These are phyloP conservation scores for Thielaviopsis punctulata DNA, from an alignment of 2,329 filamentous ascomycete genomes.

Conservation along the genomic window DNA sequence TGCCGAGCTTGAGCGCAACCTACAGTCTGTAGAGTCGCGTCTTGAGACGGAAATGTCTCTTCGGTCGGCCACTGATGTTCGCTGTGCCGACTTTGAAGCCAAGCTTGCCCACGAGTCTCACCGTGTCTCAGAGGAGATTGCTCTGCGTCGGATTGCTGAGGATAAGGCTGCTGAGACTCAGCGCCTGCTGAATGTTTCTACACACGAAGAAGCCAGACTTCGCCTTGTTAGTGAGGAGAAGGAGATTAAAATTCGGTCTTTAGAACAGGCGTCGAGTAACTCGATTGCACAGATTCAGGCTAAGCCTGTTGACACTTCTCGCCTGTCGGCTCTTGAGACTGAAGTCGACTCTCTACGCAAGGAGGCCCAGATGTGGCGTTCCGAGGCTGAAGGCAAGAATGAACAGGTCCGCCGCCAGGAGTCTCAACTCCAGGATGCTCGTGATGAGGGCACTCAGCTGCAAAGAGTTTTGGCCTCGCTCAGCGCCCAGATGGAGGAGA, in stretches of 20 bases:
- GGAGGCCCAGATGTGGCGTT: slow-evolving; percentile 42
- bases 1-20: slow-evolving; percentile 35
- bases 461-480: slow-evolving; percentile 57
- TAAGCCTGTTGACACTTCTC: slow-evolving; percentile 37
- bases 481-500: slow-evolving; percentile 67
- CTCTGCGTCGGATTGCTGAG: slow-evolving; percentile 47
- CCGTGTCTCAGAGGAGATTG: slow-evolving; percentile 46
- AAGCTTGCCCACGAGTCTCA: slow-evolving; percentile 47
- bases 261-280: slow-evolving; percentile 39
- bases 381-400: slow-evolving; percentile 41
- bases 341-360: slow-evolving; percentile 39
- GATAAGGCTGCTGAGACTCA: slow-evolving; percentile 59
- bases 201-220: slow-evolving; percentile 56
- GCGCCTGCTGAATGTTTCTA: slow-evolving; percentile 46
- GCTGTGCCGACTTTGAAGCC: slow-evolving; percentile 52
- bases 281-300: slow-evolving; percentile 42
- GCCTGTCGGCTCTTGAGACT: slow-evolving; percentile 29
- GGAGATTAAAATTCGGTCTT: slow-evolving; percentile 44
- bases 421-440: slow-evolving; percentile 29
- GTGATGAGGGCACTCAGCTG: slow-evolving; percentile 53
- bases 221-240: slow-evolving; percentile 50
- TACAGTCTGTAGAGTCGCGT: slow-evolving; percentile 39
- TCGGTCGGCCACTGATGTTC: slow-evolving; percentile 38
- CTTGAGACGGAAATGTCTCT: slow-evolving; percentile 45
- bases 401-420: slow-evolving; percentile 32